Base-by-base conservation (phyloP, 805 yeast genomes). In the Metschnikowia chrysomelidarum region DNA sequence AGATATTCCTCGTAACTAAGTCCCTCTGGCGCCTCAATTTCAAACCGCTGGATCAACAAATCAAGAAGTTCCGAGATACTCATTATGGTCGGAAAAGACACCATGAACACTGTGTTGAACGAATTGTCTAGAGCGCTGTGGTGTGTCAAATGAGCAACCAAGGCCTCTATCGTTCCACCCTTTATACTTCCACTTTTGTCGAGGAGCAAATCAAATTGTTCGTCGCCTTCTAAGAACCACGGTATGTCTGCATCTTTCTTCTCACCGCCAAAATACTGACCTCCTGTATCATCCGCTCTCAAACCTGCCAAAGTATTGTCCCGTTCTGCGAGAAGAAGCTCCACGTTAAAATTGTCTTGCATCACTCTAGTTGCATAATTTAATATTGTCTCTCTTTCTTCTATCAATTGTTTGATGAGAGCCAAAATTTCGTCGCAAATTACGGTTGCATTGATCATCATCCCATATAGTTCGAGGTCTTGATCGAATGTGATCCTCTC, bases 11-110 rank as follows among this genome's bases (percentile, higher is more conserved):
- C 94, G 52, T 78, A 85, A 40, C 85, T 77, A 41, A 91, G 61
- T 0, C 94, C 95, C 51, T 86, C 96, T 0, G 96, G 96, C 15
- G 96, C 93, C 43, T 76, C 76, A 11, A 77, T 60, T 36, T 79
- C 72, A 59, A 80, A 91, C 36, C 94, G 67, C 24, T 73, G 71
- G 20, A 84, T 73, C 48, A 87, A 60, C 27, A 75, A 54, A 25
- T 71, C 69, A 27, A 85, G 63, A 23, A 89, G 64, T 34, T 80
- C 83, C 7, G 71, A 59, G 2, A 93, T 73, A 3, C 82, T 70
- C 64, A 82, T 73, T 55, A 88, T 84, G 21, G 89, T 78, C 23
- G 82, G 67, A 59, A 87, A 86, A 0, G 94, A 79, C n/a, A 78
- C 63, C 40, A 88, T 62, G 64, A 89, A 76, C 0, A 87, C 74